These are phyloP conservation scores for Ophiocordyceps unilateralis DNA, from an alignment of 2,329 filamentous ascomycete species.

Conservation along the genomic window DNA sequence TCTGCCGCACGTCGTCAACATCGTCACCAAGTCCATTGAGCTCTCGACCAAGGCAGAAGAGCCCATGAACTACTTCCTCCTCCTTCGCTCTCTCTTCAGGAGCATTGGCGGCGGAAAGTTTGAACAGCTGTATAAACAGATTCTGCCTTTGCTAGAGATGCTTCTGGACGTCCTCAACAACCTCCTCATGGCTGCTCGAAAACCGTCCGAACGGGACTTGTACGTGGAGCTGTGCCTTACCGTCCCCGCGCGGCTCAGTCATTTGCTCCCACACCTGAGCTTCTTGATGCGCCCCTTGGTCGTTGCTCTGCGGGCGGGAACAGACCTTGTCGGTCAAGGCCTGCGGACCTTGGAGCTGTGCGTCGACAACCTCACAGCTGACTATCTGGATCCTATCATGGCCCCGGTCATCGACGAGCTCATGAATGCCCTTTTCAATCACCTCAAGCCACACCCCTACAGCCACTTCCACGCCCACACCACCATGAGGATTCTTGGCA, in stretches of 20 bases:
- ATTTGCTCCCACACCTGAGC: conserved; percentile 84
- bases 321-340: conserved; percentile 87
- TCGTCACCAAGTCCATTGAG: conserved; percentile 94
- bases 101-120: conserved; percentile 97
- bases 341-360: conserved; percentile 87
- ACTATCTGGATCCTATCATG: conserved; percentile 98
- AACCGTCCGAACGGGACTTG: conserved; percentile 78
- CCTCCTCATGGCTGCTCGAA: conserved; percentile 73
- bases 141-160: conserved; percentile 91
- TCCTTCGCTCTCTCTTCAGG: conserved; percentile 80
- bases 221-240: conserved; percentile 96
- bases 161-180: conserved; percentile 94
- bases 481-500: conserved; percentile 91
- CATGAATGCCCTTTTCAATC: conserved; percentile 94
- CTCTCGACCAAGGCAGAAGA: conserved; percentile 89
- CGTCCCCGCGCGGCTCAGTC: conserved; percentile 84
- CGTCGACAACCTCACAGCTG: conserved; percentile 93
- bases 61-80: conserved; percentile 95
- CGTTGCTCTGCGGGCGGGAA: conserved; percentile 81
- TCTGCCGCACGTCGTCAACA: conserved; percentile 88
- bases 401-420: conserved; percentile 95
- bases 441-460: conserved; percentile 83
- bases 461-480: conserved; percentile 97
- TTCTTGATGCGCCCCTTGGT: conserved; percentile 95
- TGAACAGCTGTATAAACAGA: conserved; percentile 96